A percentile compares a stretch with the other conserved stretches of the same genome.
Evolutionary conservation across 331 rosid genomes (phyloP).

Genomic region (Rhamnella rubrinervis): DNA sequence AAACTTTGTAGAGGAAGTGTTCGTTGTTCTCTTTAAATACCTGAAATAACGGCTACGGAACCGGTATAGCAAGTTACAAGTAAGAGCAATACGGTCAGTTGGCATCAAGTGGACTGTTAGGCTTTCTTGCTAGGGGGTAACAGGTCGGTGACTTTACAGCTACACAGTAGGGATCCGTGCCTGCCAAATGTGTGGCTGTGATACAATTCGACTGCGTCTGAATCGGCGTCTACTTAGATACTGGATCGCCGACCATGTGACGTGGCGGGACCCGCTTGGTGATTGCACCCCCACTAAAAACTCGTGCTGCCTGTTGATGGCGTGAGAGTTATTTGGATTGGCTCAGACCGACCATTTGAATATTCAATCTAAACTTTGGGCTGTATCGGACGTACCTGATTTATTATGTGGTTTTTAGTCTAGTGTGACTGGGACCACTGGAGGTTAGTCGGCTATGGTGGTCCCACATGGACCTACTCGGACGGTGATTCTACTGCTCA

Average conservation of each 20-base stretch:
- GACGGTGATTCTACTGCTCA: too few species aligned
- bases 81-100: not conserved
- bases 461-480: not conserved
- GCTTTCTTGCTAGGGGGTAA: not conserved
- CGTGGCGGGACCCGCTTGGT: constrained; percentile 11
- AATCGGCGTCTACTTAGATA: constrained; percentile 17
- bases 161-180: constrained; percentile 15
- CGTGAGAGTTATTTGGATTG: not conserved
- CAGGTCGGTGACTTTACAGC: constrained; percentile 25
- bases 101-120: too few species aligned
- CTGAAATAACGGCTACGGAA: constrained; percentile 41
- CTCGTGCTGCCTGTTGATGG: not conserved
- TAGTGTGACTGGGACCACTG: not conserved
- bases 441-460: constrained; percentile 7
- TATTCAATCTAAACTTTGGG: not conserved
- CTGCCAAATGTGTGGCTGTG: constrained; percentile 36
- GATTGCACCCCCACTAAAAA: not conserved
- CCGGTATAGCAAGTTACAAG: constrained; percentile 36
- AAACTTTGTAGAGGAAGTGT: constrained; percentile 1
- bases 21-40: constrained; percentile 20
- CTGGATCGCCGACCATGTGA: constrained; percentile 23
- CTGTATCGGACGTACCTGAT: not conserved
- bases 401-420: too few species aligned
- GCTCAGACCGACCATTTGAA: constrained; percentile 24
- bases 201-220: constrained; percentile 18